These are phyloP conservation scores for Nicotiana knightiana DNA, from an alignment of 257 asterid genomes.

Conservation along the genomic window DNA sequence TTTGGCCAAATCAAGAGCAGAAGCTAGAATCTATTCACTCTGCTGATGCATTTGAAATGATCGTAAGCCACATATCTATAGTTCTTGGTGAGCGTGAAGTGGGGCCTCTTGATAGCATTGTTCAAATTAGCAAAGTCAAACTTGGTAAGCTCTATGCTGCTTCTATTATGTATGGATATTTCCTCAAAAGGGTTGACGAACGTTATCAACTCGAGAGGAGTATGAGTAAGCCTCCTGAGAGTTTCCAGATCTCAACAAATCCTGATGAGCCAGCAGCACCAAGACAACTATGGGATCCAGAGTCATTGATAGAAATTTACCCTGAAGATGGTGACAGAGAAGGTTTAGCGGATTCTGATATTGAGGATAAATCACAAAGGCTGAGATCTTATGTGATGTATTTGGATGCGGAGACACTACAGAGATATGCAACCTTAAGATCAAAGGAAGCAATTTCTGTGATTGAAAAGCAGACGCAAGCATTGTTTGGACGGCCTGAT, in stretches of 20 bases:
- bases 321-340: slow-evolving; percentile 61
- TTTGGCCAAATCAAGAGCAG: slow-evolving; percentile 88
- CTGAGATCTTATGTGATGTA: slow-evolving; percentile 84
- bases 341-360: slow-evolving; percentile 31
- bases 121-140: slow-evolving; percentile 78
- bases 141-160: slow-evolving; percentile 97
- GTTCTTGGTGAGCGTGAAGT: slow-evolving; percentile 71
- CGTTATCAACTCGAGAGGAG: slow-evolving; percentile 89
- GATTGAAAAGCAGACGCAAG: slow-evolving; percentile 88
- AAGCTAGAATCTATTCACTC: slow-evolving; percentile 83
- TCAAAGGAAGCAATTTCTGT: slow-evolving; percentile 77
- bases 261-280: slow-evolving; percentile 38
- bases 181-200: slow-evolving; percentile 89
- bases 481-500: slow-evolving; percentile 84
- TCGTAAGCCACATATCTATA: slow-evolving; percentile 69
- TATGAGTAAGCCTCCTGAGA: slow-evolving; percentile 85
- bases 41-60: slow-evolving; percentile 89
- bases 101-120: slow-evolving; percentile 56
- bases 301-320: slow-evolving; percentile 59
- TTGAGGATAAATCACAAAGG: slow-evolving; percentile 44
- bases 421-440: slow-evolving; percentile 76
- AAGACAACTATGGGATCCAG: slow-evolving; percentile 75
- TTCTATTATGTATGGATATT: slow-evolving; percentile 88
- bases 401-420: slow-evolving; percentile 88
- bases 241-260: slow-evolving; percentile 39